These are phyloP conservation scores for Dryas alaskensis DNA, from an alignment of 306 rosid genomes.

Conservation along the genomic window DNA sequence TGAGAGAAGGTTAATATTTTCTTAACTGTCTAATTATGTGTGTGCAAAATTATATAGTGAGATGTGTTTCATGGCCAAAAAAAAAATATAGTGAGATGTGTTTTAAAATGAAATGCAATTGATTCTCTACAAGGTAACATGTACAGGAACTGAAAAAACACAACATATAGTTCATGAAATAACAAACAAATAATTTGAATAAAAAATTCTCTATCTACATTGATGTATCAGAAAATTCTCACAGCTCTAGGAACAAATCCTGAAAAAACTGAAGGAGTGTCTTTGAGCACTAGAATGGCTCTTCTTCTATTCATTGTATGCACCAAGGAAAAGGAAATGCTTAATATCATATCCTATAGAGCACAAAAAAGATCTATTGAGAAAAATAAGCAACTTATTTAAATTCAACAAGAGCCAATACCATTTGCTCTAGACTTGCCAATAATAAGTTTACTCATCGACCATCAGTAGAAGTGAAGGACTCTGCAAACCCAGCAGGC, in stretches of 20 bases:
- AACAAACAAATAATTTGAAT: not conserved
- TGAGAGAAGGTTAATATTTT: not conserved
- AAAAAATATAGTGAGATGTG: no score
- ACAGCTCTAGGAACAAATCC: not conserved
- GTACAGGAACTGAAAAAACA: not conserved
- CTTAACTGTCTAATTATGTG: not conserved
- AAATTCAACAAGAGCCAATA: not conserved
- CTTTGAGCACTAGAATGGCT: slow-evolving; percentile 1
- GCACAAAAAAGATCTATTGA: slow-evolving; percentile 12
- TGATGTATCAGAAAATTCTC: slow-evolving; percentile 2
- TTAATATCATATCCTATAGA: not conserved
- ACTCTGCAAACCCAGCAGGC: slow-evolving; percentile 71
- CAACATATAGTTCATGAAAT: not conserved
- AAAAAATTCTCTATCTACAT: slow-evolving; percentile 6
- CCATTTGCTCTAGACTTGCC: not conserved
- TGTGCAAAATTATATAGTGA: not conserved
- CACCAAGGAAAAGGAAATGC: not conserved
- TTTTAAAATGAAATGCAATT: not conserved
- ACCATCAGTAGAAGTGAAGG: slow-evolving; percentile 64
- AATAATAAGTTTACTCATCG: slow-evolving; percentile 36
- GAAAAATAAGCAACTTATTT: slow-evolving; percentile 14
- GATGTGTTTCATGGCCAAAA: not conserved
- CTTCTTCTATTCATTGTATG: slow-evolving; percentile 9
- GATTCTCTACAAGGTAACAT: slow-evolving; percentile 4
- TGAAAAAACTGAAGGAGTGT: not conserved